phyloP scores from a whole-genome alignment of 768 basidiomycete genomes.

The Boletus rufocinnamomeus region DNA sequence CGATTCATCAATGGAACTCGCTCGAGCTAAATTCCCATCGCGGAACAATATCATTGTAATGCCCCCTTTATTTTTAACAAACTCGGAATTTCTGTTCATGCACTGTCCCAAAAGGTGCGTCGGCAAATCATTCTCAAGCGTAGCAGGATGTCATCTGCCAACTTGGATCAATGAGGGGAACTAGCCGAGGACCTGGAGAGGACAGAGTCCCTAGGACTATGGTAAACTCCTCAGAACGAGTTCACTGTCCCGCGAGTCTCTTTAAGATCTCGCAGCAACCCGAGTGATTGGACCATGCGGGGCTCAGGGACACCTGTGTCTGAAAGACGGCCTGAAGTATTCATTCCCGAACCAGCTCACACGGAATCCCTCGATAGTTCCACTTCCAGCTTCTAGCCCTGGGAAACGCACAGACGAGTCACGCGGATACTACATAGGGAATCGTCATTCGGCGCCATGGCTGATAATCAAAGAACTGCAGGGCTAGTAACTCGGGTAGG shows the following conservation, averaged over 20 bases:
- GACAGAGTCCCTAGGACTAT: background rate
- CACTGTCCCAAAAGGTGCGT: background rate
- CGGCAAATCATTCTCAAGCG: background rate
- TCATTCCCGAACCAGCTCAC: slow-evolving; percentile 1
- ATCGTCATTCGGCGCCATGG: background rate
- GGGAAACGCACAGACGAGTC: background rate
- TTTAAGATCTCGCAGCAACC: background rate
- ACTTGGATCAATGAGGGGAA: background rate
- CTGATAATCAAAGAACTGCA: slow-evolving; percentile 12
- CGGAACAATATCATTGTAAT: background rate
- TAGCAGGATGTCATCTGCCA: background rate
- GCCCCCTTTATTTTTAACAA: background rate
- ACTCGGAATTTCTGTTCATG: background rate
- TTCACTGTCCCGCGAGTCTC: background rate
- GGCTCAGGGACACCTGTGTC: background rate
- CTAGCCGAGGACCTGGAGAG: background rate
- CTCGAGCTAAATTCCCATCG: background rate
- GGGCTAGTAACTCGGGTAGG: background rate
- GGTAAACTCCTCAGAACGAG: background rate
- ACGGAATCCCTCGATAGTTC: background rate
- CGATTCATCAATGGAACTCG: background rate
- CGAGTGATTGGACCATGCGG: background rate
- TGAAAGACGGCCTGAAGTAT: background rate
- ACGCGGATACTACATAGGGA: slow-evolving; percentile 7
- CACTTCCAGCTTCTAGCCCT: background rate